Conservation (phyloP, 257 asterid species). For the Jacaranda copaia region DNA sequence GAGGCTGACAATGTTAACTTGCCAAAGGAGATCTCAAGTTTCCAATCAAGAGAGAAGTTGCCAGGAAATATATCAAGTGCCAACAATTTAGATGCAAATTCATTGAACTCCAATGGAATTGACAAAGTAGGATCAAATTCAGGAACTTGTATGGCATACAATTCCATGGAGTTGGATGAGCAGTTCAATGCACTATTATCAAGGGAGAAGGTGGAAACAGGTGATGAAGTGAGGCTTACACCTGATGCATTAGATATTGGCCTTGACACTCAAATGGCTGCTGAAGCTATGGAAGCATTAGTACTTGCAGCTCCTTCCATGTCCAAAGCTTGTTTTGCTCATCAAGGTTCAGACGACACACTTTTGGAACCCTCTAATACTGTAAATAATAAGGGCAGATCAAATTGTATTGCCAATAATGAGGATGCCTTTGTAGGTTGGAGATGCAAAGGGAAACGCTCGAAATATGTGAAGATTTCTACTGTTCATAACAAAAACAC, state of each 20-base stretch:
- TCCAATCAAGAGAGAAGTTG: slow-evolving; percentile 40
- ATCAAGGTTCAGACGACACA: slow-evolving; percentile 43
- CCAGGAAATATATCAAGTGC: slow-evolving; percentile 28
- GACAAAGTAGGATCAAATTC: slow-evolving; percentile 37
- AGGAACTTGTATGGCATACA: slow-evolving; percentile 28
- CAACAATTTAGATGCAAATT: slow-evolving; percentile 21
- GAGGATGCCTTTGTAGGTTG: slow-evolving; percentile 48
- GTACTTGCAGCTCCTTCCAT: slow-evolving; percentile 50
- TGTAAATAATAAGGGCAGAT: slow-evolving; percentile 31
- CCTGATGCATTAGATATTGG: slow-evolving; percentile 61
- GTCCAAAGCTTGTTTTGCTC: slow-evolving; percentile 37
- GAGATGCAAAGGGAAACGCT: slow-evolving; percentile 46
- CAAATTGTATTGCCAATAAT: slow-evolving; percentile 26
- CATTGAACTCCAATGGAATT: slow-evolving; percentile 22
- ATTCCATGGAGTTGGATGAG: slow-evolving; percentile 44
- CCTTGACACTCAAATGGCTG: slow-evolving; percentile 84
- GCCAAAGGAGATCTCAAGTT: slow-evolving; percentile 36
- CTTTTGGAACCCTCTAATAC: slow-evolving; percentile 28
- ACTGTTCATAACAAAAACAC: slow-evolving; percentile 29
- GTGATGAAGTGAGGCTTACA: slow-evolving; percentile 29
- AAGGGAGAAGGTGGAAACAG: slow-evolving; percentile 40
- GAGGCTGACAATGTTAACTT: slow-evolving; percentile 37
- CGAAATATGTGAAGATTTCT: slow-evolving; percentile 43
- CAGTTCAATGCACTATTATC: slow-evolving; percentile 41
- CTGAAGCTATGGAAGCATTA: slow-evolving; percentile 91